These are phyloP conservation scores for Debaryomyces singareniensis DNA, from an alignment of 1,139 yeast genomes.

Conservation along the genomic window DNA sequence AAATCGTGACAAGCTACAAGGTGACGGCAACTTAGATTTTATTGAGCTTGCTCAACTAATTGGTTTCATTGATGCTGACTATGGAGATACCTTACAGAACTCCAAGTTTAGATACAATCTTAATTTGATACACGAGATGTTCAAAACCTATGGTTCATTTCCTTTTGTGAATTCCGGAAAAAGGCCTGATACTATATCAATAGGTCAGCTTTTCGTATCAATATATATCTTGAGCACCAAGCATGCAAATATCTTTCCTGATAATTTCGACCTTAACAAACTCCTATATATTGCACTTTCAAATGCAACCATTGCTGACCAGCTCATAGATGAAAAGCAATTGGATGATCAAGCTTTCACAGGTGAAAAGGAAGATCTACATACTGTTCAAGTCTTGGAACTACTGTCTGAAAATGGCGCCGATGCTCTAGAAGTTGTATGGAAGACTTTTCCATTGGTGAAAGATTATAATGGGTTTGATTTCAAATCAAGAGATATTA, in stretches of 20 bases:
- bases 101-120: conserved; percentile 6
- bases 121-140: conserved; percentile 12
- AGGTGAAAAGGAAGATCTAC: not conserved
- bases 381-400: not conserved
- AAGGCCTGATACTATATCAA: not conserved
- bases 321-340: conserved; percentile 1
- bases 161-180: conserved; percentile 31
- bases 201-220: not conserved
- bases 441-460: conserved; percentile 17
- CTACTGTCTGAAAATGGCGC: not conserved
- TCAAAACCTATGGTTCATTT: conserved; percentile 21
- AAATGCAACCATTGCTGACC: not conserved
- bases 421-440: conserved; percentile 5
- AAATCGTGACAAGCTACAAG: conserved; percentile 14
- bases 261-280: not conserved
- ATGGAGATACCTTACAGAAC: conserved; percentile 2
- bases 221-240: not conserved
- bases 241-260: not conserved
- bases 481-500: conserved; percentile 21
- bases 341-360: conserved; percentile 1
- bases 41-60: conserved; percentile 18
- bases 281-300: not conserved
- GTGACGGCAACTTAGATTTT: conserved; percentile 12
- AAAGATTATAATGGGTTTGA: conserved; percentile 22
- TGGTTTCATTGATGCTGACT: conserved; percentile 10